Conservation (phyloP, 1,284 basidiomycete species). For the Tilletia caries region DNA sequence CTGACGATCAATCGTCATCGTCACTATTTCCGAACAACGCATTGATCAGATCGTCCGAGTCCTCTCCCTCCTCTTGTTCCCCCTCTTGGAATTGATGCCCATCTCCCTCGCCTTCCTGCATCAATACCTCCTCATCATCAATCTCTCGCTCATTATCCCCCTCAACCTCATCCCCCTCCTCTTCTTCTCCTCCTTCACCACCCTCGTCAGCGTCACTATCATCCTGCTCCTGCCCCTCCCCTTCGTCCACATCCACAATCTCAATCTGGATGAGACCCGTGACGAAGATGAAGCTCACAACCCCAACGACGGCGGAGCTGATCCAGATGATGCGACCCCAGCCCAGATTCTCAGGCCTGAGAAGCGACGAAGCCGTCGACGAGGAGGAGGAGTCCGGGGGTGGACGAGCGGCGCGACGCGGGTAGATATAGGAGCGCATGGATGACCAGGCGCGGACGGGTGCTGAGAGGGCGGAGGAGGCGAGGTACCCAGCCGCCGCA, state of each 20-base stretch:
- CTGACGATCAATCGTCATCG: background rate
- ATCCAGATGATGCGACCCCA: conserved; percentile 6
- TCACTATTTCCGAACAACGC: background rate
- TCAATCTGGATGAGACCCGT: background rate
- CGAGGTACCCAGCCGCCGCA: background rate
- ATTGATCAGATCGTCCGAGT: background rate
- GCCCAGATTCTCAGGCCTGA: background rate
- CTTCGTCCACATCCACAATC: background rate
- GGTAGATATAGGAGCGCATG: background rate
- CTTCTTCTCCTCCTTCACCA: background rate
- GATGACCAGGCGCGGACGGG: background rate
- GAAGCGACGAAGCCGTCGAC: background rate
- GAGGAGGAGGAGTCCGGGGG: background rate
- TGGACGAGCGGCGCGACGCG: background rate
- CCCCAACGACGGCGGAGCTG: conserved; percentile 1
- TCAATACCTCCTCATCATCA: background rate
- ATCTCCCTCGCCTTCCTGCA: background rate
- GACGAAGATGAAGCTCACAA: conserved; percentile 9
- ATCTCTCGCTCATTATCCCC: background rate
- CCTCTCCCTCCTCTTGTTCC: background rate
- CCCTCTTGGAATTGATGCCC: background rate
- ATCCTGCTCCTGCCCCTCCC: background rate
- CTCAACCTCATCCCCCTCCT: background rate
- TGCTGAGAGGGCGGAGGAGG: background rate
- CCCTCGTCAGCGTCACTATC: background rate